Conservation (phyloP, 371 early-diverging fungal species). For the Mortierella sp. region DNA sequence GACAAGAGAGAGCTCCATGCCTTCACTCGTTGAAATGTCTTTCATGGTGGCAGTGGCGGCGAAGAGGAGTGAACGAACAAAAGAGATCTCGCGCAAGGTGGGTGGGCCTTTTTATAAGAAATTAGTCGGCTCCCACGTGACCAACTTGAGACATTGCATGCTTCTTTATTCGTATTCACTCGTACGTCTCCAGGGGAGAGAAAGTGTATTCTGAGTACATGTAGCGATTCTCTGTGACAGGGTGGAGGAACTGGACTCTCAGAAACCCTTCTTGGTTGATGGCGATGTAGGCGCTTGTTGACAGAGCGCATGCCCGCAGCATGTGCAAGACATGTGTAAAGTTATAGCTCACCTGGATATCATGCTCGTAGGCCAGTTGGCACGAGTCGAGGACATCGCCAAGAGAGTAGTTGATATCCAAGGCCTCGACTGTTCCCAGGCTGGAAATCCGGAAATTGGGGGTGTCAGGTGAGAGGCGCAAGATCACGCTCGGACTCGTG, state of each 20-base stretch:
- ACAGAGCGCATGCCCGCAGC: constrained; percentile 35
- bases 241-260: constrained; percentile 48
- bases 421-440: constrained; percentile 51
- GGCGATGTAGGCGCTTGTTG: constrained; percentile 33
- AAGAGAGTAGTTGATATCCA: constrained; percentile 52
- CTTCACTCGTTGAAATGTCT: constrained; percentile 37
- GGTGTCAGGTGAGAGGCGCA: constrained; percentile 43
- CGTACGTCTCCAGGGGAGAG: constrained; percentile 13
- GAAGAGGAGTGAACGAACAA: neutral
- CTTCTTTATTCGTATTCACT: constrained; percentile 4
- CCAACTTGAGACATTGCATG: too few species aligned
- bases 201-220: constrained; percentile 43
- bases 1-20: constrained; percentile 6
- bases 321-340: constrained; percentile 44
- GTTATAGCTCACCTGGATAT: constrained; percentile 45
- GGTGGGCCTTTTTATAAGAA: neutral
- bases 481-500: constrained; percentile 41
- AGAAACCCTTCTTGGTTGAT: constrained; percentile 45
- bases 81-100: neutral
- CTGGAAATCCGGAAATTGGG: constrained; percentile 52
- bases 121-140: neutral
- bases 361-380: constrained; percentile 21
- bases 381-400: constrained; percentile 54
- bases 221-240: constrained; percentile 29
- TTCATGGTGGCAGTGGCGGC: constrained; percentile 22